Base-by-base conservation (phyloP, 306 rosid genomes). In the Coriaria nepalensis region DNA sequence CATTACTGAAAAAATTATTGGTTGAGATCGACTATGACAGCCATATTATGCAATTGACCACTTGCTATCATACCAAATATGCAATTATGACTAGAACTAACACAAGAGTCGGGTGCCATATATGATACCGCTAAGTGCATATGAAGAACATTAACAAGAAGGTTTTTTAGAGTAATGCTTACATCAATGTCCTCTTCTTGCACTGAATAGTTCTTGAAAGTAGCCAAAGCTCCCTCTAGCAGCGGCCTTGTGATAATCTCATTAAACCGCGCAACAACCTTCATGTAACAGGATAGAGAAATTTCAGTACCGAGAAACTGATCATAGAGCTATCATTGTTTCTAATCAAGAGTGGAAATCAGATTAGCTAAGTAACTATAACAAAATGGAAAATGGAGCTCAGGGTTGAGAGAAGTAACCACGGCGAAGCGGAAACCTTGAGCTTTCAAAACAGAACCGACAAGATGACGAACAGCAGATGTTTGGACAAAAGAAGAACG, bases 191-290 rank as follows among this genome's bases (percentile, higher is more conserved):
- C 92, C 69, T 90, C 95, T 33, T 84, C 98, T 65, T 60, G 66
- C 53, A 84, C 86, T 2, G 81, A 73, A 58, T 79, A 90, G 54
- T 75, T 75, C 62, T 71, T 71, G 78, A 84, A 84, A 50, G 95
- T 69, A 53, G 73, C 47, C 74, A 90, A 73, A 49, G 98, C 98
- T 48, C 98, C 98, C 66, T 90, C 95, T 43, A 90, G 63, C 56
- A 85, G 86, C 15, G 47, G 85, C 68, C 66, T 90, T 33, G 95
- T 90, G 49, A 90, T 43, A 2, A 84, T 79, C 74, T 90, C 98
- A 70, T 84, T 90, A 67, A 90, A 90, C 60, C 95, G 81, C 2
- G 95, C 92, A 39, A 85, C 94, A 63, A 84, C 98, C 98, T 88
- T 70, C 64, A 57, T 10, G 34, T 40, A 46, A 52, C 20, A 33